phyloP scores from a whole-genome alignment of 1,139 yeast species.

The Debaryomyces udenii region DNA sequence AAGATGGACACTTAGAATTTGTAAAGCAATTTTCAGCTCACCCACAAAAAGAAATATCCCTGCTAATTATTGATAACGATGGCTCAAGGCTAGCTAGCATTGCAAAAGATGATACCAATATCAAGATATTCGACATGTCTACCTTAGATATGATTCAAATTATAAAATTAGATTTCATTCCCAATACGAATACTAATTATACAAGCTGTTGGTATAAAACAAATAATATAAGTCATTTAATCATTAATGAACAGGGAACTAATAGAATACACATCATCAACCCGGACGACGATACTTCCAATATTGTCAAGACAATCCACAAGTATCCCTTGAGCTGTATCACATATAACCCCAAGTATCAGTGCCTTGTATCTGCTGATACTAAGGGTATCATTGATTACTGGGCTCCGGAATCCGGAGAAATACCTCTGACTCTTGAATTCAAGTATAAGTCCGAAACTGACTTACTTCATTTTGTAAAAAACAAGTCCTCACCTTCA shows the following conservation, averaged over 20 bases:
- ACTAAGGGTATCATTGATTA: slow-evolving; percentile 46
- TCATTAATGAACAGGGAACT: slow-evolving; percentile 26
- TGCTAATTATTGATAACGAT: slow-evolving; percentile 13
- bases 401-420: slow-evolving; percentile 30
- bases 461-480: slow-evolving; percentile 41
- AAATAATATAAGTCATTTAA: slow-evolving; percentile 19
- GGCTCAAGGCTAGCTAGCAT: slow-evolving; percentile 33
- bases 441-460: slow-evolving; percentile 47
- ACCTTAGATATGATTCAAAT: slow-evolving; percentile 46
- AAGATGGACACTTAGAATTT: slow-evolving; percentile 28
- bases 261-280: slow-evolving; percentile 25
- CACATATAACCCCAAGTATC: slow-evolving; percentile 28
- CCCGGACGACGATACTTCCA: slow-evolving; percentile 21
- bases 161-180: slow-evolving; percentile 25
- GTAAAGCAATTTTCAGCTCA: slow-evolving; percentile 42
- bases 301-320: slow-evolving; percentile 25
- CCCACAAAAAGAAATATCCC: slow-evolving; percentile 16
- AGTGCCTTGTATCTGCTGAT: slow-evolving; percentile 44
- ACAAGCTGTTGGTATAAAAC: slow-evolving; percentile 24
- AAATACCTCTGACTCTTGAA: slow-evolving; percentile 21
- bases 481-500: slow-evolving; percentile 13
- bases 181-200: slow-evolving; percentile 17
- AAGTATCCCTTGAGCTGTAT: slow-evolving; percentile 29
- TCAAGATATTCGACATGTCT: slow-evolving; percentile 43
- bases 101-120: slow-evolving; percentile 27